A percentile compares a stretch with the other conserved stretches of the same genome.
phyloP scores from a whole-genome alignment of 129 eudicot genomes.

The Flaveria sonorensis region DNA sequence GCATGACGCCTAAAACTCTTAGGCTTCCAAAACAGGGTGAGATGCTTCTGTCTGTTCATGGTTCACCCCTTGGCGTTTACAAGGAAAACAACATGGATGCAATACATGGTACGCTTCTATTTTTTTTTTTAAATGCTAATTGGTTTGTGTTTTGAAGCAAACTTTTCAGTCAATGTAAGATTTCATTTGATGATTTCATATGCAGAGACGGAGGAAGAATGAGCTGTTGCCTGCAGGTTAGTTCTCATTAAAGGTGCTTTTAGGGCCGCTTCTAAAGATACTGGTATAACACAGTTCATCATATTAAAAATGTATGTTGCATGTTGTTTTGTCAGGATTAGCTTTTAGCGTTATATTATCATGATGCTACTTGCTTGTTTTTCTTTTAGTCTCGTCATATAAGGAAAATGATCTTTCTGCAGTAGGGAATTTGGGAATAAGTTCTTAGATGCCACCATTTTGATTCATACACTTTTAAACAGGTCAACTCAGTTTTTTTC shows the following conservation, averaged over 20 bases:
- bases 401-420: not conserved
- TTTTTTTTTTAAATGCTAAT: not conserved
- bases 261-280: not conserved
- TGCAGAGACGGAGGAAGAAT: slow-evolving; percentile 56
- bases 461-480: not conserved
- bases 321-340: slow-evolving; percentile 6
- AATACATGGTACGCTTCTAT: slow-evolving; percentile 53
- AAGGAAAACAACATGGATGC: slow-evolving; percentile 94
- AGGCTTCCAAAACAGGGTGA: slow-evolving; percentile 88
- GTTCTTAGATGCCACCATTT: not conserved
- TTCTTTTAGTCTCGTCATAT: not conserved
- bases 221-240: slow-evolving; percentile 27
- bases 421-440: not conserved
- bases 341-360: slow-evolving; percentile 5
- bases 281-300: not conserved
- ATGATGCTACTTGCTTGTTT: slow-evolving; percentile 12
- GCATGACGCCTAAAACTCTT: slow-evolving; percentile 79
- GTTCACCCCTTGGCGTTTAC: slow-evolving; percentile 95
- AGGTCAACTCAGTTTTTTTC: not conserved
- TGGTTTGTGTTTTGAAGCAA: not conserved
- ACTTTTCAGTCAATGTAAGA: not conserved
- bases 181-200: slow-evolving; percentile 14
- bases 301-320: slow-evolving; percentile 29
- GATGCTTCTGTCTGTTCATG: slow-evolving; percentile 89
- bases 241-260: not conserved